A percentile compares a stretch with the other conserved stretches of the same genome.
These are phyloP conservation scores for Alternaria arborescens DNA, from an alignment of 2,329 filamentous ascomycete species.

Conservation along the genomic window DNA sequence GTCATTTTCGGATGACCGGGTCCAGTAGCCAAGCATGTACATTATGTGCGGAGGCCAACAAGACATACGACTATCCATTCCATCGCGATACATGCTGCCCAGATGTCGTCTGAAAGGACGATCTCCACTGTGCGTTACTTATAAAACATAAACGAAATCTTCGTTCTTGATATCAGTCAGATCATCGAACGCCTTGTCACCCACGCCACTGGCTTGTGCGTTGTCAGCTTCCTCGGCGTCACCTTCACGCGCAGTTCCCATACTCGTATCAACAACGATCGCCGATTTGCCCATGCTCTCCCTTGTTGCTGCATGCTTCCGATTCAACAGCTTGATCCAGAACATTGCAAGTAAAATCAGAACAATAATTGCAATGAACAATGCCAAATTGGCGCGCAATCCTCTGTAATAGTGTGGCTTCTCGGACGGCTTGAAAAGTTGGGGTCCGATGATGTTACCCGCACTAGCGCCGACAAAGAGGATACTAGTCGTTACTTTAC, in stretches of 20 bases:
- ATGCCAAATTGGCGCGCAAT: slow-evolving; percentile 65
- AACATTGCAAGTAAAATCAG: slow-evolving; percentile 57
- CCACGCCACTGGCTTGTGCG: slow-evolving; percentile 36
- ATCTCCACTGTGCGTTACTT: background rate
- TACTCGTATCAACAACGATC: slow-evolving; percentile 66
- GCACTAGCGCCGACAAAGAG: slow-evolving; percentile 71
- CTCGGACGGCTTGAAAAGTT: slow-evolving; percentile 69
- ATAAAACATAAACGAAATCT: slow-evolving; percentile 67
- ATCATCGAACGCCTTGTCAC: slow-evolving; percentile 65
- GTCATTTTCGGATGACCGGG: background rate
- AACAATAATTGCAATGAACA: slow-evolving; percentile 45
- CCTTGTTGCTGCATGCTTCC: slow-evolving; percentile 62
- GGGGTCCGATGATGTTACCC: slow-evolving; percentile 72
- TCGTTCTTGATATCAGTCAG: slow-evolving; percentile 69
- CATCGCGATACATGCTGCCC: background rate
- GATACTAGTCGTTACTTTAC: slow-evolving; percentile 70
- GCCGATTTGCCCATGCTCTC: slow-evolving; percentile 68
- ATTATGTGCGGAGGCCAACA: background rate
- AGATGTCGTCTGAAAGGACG: background rate
- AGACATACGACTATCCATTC: background rate
- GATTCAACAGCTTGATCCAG: slow-evolving; percentile 65
- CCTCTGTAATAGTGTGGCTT: slow-evolving; percentile 67
- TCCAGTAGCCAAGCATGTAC: background rate
- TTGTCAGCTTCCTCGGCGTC: slow-evolving; percentile 42
- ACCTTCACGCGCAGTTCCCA: slow-evolving; percentile 60